phyloP scores from a whole-genome alignment of 768 basidiomycete species.

The Tephrocybe sp. region DNA sequence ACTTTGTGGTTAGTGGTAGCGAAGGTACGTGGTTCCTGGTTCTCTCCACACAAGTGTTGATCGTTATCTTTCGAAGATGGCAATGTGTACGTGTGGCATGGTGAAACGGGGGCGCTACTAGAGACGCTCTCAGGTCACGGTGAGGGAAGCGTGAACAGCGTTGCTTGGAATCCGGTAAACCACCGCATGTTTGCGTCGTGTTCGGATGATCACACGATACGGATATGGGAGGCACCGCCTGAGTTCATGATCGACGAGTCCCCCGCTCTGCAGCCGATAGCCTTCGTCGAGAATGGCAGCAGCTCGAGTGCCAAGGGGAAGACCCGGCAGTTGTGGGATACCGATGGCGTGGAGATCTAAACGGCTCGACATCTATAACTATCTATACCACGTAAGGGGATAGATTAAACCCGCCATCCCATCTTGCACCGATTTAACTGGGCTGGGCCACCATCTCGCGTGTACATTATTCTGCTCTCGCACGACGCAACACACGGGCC shows the following conservation, averaged over 20 bases:
- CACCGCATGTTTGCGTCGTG: conserved; percentile 94
- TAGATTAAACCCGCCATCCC: background rate
- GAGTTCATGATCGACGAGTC: conserved; percentile 22
- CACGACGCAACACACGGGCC: background rate
- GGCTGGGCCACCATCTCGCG: background rate
- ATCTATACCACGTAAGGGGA: background rate
- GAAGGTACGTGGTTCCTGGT: conserved; percentile 64
- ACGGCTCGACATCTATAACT: background rate
- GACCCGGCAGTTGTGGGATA: conserved; percentile 47
- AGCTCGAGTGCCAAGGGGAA: conserved; percentile 68
- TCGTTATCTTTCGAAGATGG: conserved; percentile 58
- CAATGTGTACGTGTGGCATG: conserved; percentile 95
- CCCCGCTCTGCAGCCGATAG: conserved; percentile 14
- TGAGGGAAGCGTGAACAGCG: conserved; percentile 90
- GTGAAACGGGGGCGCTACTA: conserved; percentile 78
- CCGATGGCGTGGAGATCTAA: conserved; percentile 25
- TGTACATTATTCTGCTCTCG: conserved; percentile 9
- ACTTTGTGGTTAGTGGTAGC: conserved; percentile 91
- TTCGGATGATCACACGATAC: conserved; percentile 88
- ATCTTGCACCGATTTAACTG: background rate
- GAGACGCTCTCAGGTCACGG: conserved; percentile 88
- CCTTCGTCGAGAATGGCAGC: conserved; percentile 42
- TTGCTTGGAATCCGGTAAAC: conserved; percentile 93
- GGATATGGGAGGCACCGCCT: conserved; percentile 78
- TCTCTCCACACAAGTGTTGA: conserved; percentile 12